Evolutionary conservation across 305 asterid species (phyloP).

Genomic region (Fraxinus xanthoxyloides): DNA sequence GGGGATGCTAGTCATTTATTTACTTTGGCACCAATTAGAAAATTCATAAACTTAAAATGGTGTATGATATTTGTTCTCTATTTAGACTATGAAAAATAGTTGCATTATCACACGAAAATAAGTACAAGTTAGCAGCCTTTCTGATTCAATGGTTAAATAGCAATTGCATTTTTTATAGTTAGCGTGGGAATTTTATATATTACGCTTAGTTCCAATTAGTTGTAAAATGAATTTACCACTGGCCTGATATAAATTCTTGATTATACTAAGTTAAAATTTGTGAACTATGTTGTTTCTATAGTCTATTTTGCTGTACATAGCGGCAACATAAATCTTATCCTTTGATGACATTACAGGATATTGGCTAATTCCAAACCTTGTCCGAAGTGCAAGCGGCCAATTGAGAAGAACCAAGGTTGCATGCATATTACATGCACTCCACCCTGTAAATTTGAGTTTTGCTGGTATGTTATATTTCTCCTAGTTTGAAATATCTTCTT

Average conservation of each 20-base stretch:
- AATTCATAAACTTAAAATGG: background rate
- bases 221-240: background rate
- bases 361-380: constrained; percentile 93
- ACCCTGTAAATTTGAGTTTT: constrained; percentile 92
- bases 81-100: background rate
- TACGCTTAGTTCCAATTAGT: background rate
- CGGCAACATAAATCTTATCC: constrained; percentile 13
- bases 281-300: constrained; percentile 12
- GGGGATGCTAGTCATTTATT: background rate
- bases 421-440: constrained; percentile 96
- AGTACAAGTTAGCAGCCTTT: background rate
- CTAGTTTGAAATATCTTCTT: constrained; percentile 6
- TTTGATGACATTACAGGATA: constrained; percentile 56
- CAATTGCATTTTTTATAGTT: background rate
- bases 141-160: background rate
- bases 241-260: background rate
- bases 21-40: background rate
- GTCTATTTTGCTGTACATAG: background rate
- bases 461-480: constrained; percentile 61
- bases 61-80: background rate
- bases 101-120: background rate
- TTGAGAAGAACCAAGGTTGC: constrained; percentile 95
- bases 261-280: background rate
- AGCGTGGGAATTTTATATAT: background rate
- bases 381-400: constrained; percentile 97